Conservation (phyloP, 1,284 basidiomycete genomes). For the Microbotryum intermedium region DNA sequence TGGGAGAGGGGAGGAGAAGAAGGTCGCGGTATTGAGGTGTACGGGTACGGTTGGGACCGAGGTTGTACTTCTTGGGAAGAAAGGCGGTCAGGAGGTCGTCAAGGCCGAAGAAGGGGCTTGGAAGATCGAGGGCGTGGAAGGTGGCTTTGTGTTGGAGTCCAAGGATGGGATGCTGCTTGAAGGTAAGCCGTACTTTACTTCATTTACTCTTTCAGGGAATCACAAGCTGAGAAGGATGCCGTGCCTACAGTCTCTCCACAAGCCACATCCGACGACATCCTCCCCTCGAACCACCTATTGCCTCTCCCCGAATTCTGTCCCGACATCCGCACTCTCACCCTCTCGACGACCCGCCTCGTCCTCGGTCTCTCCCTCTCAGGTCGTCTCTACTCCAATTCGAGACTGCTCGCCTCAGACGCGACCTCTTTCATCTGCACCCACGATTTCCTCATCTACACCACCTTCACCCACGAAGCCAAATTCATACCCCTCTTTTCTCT, state of each 20-base stretch:
- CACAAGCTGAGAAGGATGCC: too few species aligned
- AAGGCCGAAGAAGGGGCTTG: conserved; percentile 39
- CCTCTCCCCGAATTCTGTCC: conserved; percentile 56
- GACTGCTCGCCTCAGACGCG: conserved; percentile 25
- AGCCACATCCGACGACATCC: conserved; percentile 15
- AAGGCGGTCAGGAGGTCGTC: conserved; percentile 1
- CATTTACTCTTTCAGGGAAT: too few species aligned
- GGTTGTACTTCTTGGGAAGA: conserved; percentile 11
- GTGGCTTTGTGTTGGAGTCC: conserved; percentile 47
- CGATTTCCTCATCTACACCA: conserved; percentile 78
- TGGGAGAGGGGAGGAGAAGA: not conserved
- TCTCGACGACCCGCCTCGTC: conserved; percentile 25
- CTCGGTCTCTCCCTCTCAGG: conserved; percentile 38
- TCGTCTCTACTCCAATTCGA: conserved; percentile 31
- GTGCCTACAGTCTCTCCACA: conserved; percentile 18
- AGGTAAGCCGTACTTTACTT: conserved; percentile 42
- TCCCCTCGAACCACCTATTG: conserved; percentile 35
- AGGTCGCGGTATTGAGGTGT: conserved; percentile 10
- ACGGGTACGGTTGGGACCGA: conserved; percentile 15
- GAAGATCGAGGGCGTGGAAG: conserved; percentile 42
- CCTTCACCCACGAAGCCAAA: conserved; percentile 67
- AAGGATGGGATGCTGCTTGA: conserved; percentile 47
- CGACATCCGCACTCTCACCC: conserved; percentile 37
- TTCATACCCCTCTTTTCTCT: conserved; percentile 52
- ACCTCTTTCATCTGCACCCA: conserved; percentile 65